Evolutionary conservation across 441 rosid species (phyloP), one percentile per base, ranked within the genome.

Genomic region (Aleurites moluccanus): DNA sequence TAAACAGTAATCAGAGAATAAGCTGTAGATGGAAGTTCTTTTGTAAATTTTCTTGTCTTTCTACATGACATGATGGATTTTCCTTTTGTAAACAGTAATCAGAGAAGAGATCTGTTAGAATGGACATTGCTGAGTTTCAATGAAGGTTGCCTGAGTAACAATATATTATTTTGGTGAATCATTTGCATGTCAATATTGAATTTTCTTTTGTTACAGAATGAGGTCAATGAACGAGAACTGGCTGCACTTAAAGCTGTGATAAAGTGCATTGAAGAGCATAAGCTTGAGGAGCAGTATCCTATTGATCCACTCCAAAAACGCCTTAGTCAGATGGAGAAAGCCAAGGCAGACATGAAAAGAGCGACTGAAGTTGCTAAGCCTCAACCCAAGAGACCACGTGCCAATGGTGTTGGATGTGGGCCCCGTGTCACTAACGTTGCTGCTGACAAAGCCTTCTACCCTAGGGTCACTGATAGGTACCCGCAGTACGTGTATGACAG

Each of bases 211-310:
- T 45, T 61, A 62, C 85, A 96, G 99, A 85, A 85, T 76, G 99
- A 93, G 67, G 90, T 88, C 80, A 92, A 79, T 77, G 98, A 93
- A 73, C 79, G 94, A 21, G 99, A 96, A 89, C 88, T 92, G 75
- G 69, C 87, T 75, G 93, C 97, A 10, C 89, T 92, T 3, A 96
- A 92, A 79, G 87, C 91, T 8, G 97, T 92, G 78, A 89, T 91
- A 70, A 96, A 91, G 84, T 92, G 98, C 88, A 82, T 93, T 13
- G 97, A 96, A 79, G 99, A 96, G 83, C 97, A 91, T 76, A 93
- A 80, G 81, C 92, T 96, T 15, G 97, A 91, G 88, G 93, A 86
- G 80, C 96, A 87, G 77, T 96, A 88, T 78, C 91, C 91, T 21
- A 61, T 78, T 25, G 98, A 89, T 57, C 84, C 90, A 14, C 96